Conservation (phyloP, 2,329 filamentous ascomycete species). For the Periconia macrospinosa region DNA sequence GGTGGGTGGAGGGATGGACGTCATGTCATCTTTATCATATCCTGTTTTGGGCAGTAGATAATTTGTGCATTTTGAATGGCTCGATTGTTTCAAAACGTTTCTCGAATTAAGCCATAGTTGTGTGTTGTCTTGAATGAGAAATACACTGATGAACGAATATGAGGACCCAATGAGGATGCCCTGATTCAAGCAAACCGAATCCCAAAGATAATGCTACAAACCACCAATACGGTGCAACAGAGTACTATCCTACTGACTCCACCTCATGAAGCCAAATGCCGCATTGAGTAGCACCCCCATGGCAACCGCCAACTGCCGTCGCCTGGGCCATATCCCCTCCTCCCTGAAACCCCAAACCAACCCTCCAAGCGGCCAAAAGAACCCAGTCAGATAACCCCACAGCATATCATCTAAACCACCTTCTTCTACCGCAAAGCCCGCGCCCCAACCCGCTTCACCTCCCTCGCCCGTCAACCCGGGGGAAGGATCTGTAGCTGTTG, state of each 20-base stretch:
- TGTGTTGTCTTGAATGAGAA: too few relatives aligned
- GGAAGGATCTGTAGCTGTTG: slow-evolving; percentile 49
- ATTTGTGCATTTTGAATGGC: too few relatives aligned
- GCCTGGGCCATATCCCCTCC: slow-evolving; percentile 81
- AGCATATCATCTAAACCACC: slow-evolving; percentile 81
- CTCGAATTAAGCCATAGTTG: too few relatives aligned
- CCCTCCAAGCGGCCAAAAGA: slow-evolving; percentile 91
- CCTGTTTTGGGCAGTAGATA: too few relatives aligned
- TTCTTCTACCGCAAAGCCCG: slow-evolving; percentile 56
- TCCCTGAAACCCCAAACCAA: slow-evolving; percentile 83
- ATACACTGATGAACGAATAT: too few relatives aligned
- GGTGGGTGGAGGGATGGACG: too few relatives aligned
- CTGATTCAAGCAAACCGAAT: too few relatives aligned
- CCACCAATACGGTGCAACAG: not conserved
- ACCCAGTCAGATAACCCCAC: slow-evolving; percentile 85
- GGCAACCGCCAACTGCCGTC: slow-evolving; percentile 83
- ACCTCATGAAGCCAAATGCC: slow-evolving; percentile 70
- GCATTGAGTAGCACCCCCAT: slow-evolving; percentile 82
- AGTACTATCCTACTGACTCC: slow-evolving; percentile 46
- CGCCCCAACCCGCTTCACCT: slow-evolving; percentile 50
- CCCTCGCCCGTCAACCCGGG: slow-evolving; percentile 32
- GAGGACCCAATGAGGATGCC: too few relatives aligned
- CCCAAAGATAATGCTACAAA: not conserved
- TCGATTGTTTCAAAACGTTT: too few relatives aligned
- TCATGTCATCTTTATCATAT: too few relatives aligned